A percentile compares a stretch with the other conserved stretches of the same genome.
Conservation (phyloP, 2,329 filamentous ascomycete species). For the Emmonsiellopsis sp. region DNA sequence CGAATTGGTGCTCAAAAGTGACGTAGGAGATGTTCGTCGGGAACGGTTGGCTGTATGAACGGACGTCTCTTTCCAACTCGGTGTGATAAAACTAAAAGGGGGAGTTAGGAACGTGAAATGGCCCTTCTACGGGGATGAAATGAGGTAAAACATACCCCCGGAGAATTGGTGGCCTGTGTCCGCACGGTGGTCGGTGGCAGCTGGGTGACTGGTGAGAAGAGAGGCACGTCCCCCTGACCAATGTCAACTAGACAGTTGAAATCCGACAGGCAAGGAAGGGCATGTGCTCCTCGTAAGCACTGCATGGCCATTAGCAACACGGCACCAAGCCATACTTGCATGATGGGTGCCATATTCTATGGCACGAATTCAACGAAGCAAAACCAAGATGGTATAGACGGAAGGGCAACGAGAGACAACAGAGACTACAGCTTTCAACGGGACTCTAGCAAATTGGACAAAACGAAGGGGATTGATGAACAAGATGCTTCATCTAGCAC, state of each 20-base stretch:
- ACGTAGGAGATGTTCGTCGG: slow-evolving; percentile 11
- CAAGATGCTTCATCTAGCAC: neutral
- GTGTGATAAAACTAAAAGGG: slow-evolving; percentile 1
- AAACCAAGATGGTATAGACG: neutral
- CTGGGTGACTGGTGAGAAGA: neutral
- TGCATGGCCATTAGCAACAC: slow-evolving; percentile 3
- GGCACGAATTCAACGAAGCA: neutral
- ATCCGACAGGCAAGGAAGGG: slow-evolving; percentile 1
- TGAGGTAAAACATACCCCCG: neutral
- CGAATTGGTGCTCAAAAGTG: neutral
- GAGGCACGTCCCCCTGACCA: neutral
- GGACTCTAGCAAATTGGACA: too few relatives aligned
- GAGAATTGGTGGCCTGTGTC: neutral
- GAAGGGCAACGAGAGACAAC: neutral
- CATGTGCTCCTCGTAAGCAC: neutral
- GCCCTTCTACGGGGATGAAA: neutral
- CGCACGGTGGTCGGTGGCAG: neutral
- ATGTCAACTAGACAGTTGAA: neutral
- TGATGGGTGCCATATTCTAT: neutral
- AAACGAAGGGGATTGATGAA: neutral
- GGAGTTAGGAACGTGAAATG: neutral
- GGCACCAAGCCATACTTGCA: neutral
- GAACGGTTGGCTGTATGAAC: slow-evolving; percentile 17
- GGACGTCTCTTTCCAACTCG: slow-evolving; percentile 5
- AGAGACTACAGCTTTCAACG: neutral